phyloP scores from a whole-genome alignment of 2,329 filamentous ascomycete genomes.

The Triangularia setosa region DNA sequence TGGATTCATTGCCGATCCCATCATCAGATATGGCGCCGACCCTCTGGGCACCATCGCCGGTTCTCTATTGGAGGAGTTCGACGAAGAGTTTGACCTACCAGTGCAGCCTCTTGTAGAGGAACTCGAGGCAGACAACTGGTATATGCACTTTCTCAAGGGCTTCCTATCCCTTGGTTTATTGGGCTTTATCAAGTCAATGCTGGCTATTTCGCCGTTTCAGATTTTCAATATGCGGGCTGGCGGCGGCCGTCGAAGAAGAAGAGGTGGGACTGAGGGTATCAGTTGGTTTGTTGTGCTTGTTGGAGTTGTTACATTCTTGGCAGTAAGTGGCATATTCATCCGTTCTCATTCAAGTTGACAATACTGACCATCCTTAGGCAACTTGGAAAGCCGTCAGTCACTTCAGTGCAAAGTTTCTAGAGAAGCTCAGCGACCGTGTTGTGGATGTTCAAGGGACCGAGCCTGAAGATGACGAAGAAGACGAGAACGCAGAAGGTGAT shows the following conservation, averaged over 20 bases:
- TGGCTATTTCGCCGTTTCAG: constrained; percentile 70
- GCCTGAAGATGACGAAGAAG: constrained; percentile 44
- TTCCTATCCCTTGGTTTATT: constrained; percentile 84
- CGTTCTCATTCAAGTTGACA: constrained; percentile 20
- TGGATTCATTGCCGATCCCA: constrained; percentile 88
- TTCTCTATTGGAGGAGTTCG: constrained; percentile 43
- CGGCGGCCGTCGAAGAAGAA: constrained; percentile 52
- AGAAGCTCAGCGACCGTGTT: constrained; percentile 73
- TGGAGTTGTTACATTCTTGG: constrained; percentile 75
- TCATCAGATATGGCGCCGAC: constrained; percentile 84
- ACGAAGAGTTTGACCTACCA: constrained; percentile 38
- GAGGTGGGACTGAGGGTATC: constrained; percentile 73
- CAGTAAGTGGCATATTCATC: constrained; percentile 50
- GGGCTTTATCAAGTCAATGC: constrained; percentile 75
- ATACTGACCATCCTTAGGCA: constrained; percentile 43
- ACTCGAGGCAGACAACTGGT: constrained; percentile 61
- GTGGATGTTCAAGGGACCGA: constrained; percentile 65
- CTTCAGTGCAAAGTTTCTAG: constrained; percentile 68
- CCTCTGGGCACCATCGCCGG: constrained; percentile 61
- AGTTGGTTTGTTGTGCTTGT: constrained; percentile 76
- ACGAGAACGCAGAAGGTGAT: constrained; percentile 55
- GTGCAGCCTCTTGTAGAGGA: constrained; percentile 33
- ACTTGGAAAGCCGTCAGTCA: constrained; percentile 78
- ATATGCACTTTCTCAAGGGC: constrained; percentile 82
- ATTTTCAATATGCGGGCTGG: constrained; percentile 68